phyloP scores from a whole-genome alignment of 225 moss, liverwort and hornwort species.

The Polytrichum commune region DNA sequence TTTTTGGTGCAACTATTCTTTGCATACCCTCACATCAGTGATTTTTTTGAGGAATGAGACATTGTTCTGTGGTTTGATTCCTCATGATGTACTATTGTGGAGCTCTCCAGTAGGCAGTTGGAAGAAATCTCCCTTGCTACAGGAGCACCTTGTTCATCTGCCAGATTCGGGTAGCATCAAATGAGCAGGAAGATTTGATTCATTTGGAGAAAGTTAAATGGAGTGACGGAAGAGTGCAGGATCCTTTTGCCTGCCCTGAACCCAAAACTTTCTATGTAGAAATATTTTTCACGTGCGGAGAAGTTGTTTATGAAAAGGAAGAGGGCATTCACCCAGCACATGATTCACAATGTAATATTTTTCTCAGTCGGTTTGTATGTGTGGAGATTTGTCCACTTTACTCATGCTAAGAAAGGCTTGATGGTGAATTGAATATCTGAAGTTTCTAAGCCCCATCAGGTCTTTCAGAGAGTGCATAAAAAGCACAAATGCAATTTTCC shows the following conservation, averaged over 20 bases:
- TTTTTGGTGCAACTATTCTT: conserved; percentile 18
- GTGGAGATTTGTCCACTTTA: too few species aligned
- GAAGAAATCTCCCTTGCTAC: conserved; percentile 13
- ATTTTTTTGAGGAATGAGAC: conserved; percentile 47
- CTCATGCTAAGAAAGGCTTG: too few species aligned
- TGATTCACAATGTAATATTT: conserved; percentile 2
- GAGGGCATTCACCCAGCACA: conserved; percentile 19
- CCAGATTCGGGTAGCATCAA: conserved; percentile 22
- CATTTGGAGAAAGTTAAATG: conserved; percentile 17
- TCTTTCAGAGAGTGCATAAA: too few species aligned
- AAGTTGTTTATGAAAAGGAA: conserved; percentile 29
- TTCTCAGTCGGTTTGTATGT: background rate
- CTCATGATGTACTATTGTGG: conserved; percentile 22
- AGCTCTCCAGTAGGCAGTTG: conserved; percentile 20
- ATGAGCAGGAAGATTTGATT: conserved; percentile 19
- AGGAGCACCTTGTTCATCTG: conserved; percentile 22
- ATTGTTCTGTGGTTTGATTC: conserved; percentile 22
- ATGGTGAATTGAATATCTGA: too few species aligned
- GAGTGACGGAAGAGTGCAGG: conserved; percentile 19
- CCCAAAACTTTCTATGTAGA: conserved; percentile 30
- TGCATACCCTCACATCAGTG: conserved; percentile 14
- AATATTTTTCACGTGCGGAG: conserved; percentile 26
- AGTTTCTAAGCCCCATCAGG: too few species aligned
- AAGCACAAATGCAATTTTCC: too few species aligned
- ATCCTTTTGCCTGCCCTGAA: conserved; percentile 14